Evolutionary conservation across 306 rosid species (phyloP), one percentile per base, ranked within the genome.

Genomic region (Vicia faba): DNA sequence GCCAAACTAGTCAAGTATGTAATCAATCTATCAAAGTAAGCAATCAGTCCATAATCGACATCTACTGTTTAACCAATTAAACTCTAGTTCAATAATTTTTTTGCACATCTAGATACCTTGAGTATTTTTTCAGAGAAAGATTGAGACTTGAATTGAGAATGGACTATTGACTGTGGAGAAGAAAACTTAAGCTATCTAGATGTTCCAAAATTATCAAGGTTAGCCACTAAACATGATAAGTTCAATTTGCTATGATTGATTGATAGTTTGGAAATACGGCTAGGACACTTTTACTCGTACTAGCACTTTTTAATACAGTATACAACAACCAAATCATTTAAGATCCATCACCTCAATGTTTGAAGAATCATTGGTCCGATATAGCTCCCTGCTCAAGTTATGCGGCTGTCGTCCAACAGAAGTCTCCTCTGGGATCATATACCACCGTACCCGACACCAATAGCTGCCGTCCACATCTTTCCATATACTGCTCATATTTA

Each of bases 381-480:
- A 93, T 31, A 93, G 82, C 87, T 93, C 98, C 79, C 97, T 86
- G 71, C 82, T 75, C 79, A 93, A 80, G 74, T 88, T 93, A 82
- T 89, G 98, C 0, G 98, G 75, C 48, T 93, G 98, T 75, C 98
- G 76, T 67, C 98, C 98, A 50, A 77, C 76, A 11, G 88, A 79
- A 66, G 96, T 93, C 89, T 88, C 98, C 69, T 89, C 95, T 4
- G 98, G 98, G 61, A 93, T 93, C 31, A 72, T 71, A 78, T 84
- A 93, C 97, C 96, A 93, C 29, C 89, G 85, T 2, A 74, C 91
- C 4, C 85, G 82, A 82, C 91, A 88, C 86, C 89, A 78, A 49
- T 84, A 90, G 76, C 58, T 87, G 59, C 85, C 87, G 69, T 86
- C 89, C 29, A 68, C 86, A 36, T 89, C 93, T 77, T 80, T 93